Base-by-base conservation (phyloP, 1,284 basidiomycete species). In the Cryptococcus hybrid region DNA sequence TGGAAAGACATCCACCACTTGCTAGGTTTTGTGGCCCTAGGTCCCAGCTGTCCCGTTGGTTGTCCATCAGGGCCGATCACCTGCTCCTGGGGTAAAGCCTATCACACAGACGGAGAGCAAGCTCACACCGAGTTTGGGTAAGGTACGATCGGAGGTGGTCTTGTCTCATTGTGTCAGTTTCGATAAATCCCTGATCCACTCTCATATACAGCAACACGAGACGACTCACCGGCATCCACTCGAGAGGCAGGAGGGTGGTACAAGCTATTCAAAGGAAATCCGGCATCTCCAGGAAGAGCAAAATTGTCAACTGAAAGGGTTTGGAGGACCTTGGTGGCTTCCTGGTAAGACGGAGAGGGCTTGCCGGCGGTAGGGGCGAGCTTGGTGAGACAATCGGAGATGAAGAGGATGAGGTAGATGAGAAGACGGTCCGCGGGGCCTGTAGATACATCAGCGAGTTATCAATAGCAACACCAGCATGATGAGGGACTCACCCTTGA, bases 1-100 rank as follows among this genome's bases (percentile, higher is more conserved):
- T 94, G 94, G 85, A 99, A 99, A 40, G 91, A 89, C 88, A 99
- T 92, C 96, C 96, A 99, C 95, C 95, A 99, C 79, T 99, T 99
- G 83, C 89, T 96, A 1, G 96, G 93, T 74, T 89, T 92, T 57
- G 63, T 56, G 35, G 72, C 66, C 52, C 75, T 66, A 5, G 62
- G 54, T 7, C 76, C 73, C 11, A 57, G 37, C 63, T 75, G 68
- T 2, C 74, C 75, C 84, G 80, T 94, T 83, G 68, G 87, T 85
- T 74, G 66, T 9, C 75, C 75, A 57, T 77, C 72, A 36, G 71
- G 49, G n/a, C 71, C 73, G 8, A 74, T 42, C 30, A 66, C 61
- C 36, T 75, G 75, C 62, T 78, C 78, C 40, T 64, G 47, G 2
- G 73, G 76, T 98, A 99, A 44, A 99, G 81, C 57, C 87, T 84